phyloP scores from a whole-genome alignment of 1,139 yeast genomes.

The Hyphopichia fennica region DNA sequence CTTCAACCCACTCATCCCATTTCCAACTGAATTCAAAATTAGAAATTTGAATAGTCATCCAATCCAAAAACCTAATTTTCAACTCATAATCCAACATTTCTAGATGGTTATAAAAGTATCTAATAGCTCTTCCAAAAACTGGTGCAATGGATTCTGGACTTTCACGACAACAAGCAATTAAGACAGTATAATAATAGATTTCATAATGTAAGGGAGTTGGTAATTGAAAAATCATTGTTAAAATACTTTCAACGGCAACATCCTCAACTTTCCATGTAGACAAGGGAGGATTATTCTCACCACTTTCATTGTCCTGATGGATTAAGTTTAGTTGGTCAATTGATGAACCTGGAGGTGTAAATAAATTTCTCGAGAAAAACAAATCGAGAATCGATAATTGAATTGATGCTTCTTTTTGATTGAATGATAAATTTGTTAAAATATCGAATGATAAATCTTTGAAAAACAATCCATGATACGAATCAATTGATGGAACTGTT shows the following conservation, averaged over 20 bases:
- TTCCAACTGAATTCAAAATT: slow-evolving; percentile 97
- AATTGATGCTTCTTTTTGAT: slow-evolving; percentile 82
- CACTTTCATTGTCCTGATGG: slow-evolving; percentile 36
- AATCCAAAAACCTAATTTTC: slow-evolving; percentile 72
- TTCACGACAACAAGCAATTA: slow-evolving; percentile 84
- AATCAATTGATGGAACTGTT: slow-evolving; percentile 69
- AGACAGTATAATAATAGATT: slow-evolving; percentile 82
- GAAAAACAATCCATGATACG: slow-evolving; percentile 59
- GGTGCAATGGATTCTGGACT: slow-evolving; percentile 94
- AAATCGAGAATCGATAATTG: slow-evolving; percentile 76
- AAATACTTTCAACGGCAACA: slow-evolving; percentile 78
- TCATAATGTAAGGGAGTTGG: slow-evolving; percentile 67
- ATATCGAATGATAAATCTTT: slow-evolving; percentile 77
- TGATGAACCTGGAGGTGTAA: slow-evolving; percentile 83
- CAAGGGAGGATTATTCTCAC: slow-evolving; percentile 44
- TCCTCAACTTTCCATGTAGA: slow-evolving; percentile 93
- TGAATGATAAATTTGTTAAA: slow-evolving; percentile 79
- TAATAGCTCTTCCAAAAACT: slow-evolving; percentile 89
- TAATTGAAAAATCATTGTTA: slow-evolving; percentile 73
- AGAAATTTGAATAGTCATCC: slow-evolving; percentile 93
- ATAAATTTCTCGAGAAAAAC: slow-evolving; percentile 67
- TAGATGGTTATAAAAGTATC: slow-evolving; percentile 73
- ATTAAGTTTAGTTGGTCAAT: slow-evolving; percentile 61
- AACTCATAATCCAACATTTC: slow-evolving; percentile 74
- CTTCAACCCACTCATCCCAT: slow-evolving; percentile 91